phyloP scores from a whole-genome alignment of 2,329 filamentous ascomycete genomes.

The Botrytis medusae region DNA sequence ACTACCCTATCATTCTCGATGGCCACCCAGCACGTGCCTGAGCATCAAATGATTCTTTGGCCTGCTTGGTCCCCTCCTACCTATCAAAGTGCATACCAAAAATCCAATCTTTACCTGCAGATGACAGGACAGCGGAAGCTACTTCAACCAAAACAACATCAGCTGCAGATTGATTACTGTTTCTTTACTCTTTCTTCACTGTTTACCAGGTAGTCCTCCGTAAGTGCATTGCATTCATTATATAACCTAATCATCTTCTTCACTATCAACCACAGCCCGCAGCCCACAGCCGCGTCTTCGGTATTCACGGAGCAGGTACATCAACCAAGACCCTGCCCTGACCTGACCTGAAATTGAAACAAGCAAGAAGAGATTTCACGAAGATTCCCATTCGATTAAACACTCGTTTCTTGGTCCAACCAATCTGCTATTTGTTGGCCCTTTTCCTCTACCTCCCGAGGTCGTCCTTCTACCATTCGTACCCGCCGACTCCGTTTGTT shows the following conservation, averaged over 20 bases:
- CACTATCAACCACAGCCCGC: not conserved
- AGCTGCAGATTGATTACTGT: not conserved
- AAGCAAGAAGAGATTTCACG: not conserved
- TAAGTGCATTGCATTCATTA: not conserved
- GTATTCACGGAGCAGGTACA: not conserved
- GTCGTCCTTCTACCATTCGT: not conserved
- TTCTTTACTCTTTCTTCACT: not conserved
- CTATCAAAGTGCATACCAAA: not conserved
- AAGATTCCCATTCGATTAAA: not conserved
- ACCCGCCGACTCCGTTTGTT: not conserved
- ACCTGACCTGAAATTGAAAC: not conserved
- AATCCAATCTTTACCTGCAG: not conserved
- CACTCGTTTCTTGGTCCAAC: not conserved
- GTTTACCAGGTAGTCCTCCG: not conserved
- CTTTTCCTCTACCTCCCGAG: not conserved
- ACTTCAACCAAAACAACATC: not conserved
- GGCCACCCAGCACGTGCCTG: not conserved
- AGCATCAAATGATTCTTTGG: not conserved
- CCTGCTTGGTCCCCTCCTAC: not conserved
- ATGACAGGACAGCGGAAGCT: not conserved
- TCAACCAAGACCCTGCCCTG: not conserved
- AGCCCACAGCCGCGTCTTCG: slow-evolving; percentile 1
- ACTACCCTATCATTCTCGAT: not conserved
- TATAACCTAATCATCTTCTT: not conserved
- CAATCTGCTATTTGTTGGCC: not conserved